phyloP scores from a whole-genome alignment of 148 eudicot species.

The Selenicereus undatus region DNA sequence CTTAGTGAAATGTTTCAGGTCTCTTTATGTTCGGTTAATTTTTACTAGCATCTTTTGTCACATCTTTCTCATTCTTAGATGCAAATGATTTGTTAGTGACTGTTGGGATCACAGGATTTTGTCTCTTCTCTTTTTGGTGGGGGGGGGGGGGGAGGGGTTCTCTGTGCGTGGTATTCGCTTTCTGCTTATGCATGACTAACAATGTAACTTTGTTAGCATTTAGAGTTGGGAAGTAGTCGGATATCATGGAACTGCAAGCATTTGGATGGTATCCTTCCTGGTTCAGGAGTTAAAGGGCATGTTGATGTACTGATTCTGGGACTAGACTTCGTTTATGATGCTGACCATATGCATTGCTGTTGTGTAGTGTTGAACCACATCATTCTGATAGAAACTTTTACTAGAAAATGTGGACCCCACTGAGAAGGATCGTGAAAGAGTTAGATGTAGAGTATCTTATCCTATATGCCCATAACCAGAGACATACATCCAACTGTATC shows the following conservation, averaged over 20 bases:
- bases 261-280: neutral
- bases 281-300: neutral
- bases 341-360: neutral
- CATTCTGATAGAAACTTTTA: neutral
- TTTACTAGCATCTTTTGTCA: conserved; percentile 7
- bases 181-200: neutral
- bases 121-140: neutral
- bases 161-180: conserved; percentile 16
- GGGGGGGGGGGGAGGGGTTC: neutral
- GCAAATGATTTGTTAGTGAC: neutral
- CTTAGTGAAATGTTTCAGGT: conserved; percentile 8
- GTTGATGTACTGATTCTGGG: neutral
- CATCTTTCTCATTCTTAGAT: neutral
- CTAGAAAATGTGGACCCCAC: neutral
- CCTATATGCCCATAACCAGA: neutral
- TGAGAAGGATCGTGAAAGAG: neutral
- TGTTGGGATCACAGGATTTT: neutral
- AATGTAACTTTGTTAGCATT: conserved; percentile 1
- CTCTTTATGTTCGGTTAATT: neutral
- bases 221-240: neutral
- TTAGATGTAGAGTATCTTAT: neutral
- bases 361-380: neutral
- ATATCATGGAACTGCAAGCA: neutral
- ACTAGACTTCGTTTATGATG: neutral
- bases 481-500: too few relatives aligned